Evolutionary conservation across 2,329 filamentous ascomycete genomes (phyloP).

Genomic region (Dendrostoma leiphaemia): DNA sequence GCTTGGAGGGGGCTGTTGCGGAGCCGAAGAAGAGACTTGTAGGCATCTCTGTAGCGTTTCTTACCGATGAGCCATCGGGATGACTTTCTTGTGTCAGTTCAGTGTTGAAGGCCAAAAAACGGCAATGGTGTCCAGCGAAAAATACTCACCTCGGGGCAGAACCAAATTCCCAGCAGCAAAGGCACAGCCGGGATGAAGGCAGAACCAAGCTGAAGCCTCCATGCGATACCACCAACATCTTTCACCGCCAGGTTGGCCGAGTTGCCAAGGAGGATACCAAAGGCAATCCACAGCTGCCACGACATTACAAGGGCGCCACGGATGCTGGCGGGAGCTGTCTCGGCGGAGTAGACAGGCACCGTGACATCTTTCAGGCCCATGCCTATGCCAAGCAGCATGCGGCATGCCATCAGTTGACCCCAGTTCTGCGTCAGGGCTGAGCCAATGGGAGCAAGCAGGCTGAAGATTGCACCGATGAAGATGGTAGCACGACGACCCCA

Average conservation of each 20-base stretch:
- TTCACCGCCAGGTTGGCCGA: constrained; percentile 41
- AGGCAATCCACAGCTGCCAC: constrained; percentile 29
- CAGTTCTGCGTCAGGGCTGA: constrained; percentile 27
- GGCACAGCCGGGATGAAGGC: neutral
- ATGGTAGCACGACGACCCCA: constrained; percentile 64
- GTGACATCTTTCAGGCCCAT: constrained; percentile 36
- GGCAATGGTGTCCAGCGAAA: constrained; percentile 25
- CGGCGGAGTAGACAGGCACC: constrained; percentile 34
- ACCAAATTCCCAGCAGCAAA: neutral
- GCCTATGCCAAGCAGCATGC: constrained; percentile 35
- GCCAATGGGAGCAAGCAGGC: neutral
- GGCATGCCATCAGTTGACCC: constrained; percentile 30
- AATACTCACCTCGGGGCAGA: constrained; percentile 28
- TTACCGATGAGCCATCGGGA: constrained; percentile 55
- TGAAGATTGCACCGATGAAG: constrained; percentile 55
- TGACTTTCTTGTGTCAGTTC: too few relatives aligned
- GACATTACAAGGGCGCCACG: constrained; percentile 38
- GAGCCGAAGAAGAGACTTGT: constrained; percentile 41
- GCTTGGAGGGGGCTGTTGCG: constrained; percentile 48
- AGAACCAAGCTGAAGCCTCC: neutral
- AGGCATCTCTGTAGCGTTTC: constrained; percentile 42
- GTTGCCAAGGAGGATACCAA: constrained; percentile 42
- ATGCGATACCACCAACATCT: constrained; percentile 21
- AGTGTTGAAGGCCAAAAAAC: constrained; percentile 44
- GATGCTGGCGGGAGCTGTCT: constrained; percentile 36